These are phyloP conservation scores for Neonectria faginata DNA, from an alignment of 2,329 filamentous ascomycete genomes.

Conservation along the genomic window DNA sequence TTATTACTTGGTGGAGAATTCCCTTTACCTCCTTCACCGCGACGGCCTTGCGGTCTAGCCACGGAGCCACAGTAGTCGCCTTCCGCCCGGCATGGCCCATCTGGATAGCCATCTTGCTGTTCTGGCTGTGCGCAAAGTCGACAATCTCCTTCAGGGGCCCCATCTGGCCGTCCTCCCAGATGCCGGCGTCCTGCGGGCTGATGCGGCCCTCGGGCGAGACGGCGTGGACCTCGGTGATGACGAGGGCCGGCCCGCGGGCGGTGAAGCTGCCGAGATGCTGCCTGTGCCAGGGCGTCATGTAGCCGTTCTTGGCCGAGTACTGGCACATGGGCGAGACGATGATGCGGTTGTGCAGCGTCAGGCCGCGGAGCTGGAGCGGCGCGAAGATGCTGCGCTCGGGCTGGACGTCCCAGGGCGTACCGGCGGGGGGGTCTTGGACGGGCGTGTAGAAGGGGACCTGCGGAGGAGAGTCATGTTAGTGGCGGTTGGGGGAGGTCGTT, in stretches of 20 bases:
- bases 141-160: conserved; percentile 67
- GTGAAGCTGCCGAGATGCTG: conserved; percentile 55
- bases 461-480: not conserved
- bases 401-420: conserved; percentile 41
- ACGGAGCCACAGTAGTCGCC: conserved; percentile 53
- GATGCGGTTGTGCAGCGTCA: conserved; percentile 60
- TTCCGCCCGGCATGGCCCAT: conserved; percentile 76
- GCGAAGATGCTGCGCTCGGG: conserved; percentile 53
- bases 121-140: conserved; percentile 72
- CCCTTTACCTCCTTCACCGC: conserved; percentile 39
- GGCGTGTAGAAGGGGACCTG: conserved; percentile 44
- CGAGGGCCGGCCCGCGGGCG: conserved; percentile 64
- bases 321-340: conserved; percentile 62
- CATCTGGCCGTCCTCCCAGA: conserved; percentile 80
- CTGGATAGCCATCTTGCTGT: conserved; percentile 74
- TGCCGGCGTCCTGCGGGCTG: conserved; percentile 74
- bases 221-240: conserved; percentile 75
- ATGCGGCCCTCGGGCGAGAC: conserved; percentile 77
- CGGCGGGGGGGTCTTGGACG: conserved; percentile 41
- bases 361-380: conserved; percentile 57
- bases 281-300: conserved; percentile 57
- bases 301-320: conserved; percentile 55
- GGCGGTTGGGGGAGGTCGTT: not conserved
- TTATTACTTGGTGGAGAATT: no score
- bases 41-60: conserved; percentile 42